Conservation (phyloP, 2,329 filamentous ascomycete genomes). For the Alternaria sp. region DNA sequence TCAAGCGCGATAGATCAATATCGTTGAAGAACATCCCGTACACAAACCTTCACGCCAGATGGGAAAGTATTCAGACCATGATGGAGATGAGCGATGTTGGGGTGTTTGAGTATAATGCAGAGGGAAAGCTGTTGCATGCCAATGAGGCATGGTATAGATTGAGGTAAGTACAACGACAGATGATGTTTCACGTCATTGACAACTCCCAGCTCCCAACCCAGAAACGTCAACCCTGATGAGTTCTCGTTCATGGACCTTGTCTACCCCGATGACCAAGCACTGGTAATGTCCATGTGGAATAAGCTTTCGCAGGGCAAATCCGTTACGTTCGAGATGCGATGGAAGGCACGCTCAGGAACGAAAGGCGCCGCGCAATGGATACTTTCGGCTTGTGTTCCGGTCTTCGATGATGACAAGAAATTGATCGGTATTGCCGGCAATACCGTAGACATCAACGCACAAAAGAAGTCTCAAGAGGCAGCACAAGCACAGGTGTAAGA, state of each 20-base stretch:
- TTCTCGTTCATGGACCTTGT: constrained; percentile 43
- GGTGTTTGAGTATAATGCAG: constrained; percentile 37
- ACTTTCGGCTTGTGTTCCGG: constrained; percentile 37
- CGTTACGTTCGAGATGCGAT: constrained; percentile 45
- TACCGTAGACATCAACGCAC: constrained; percentile 40
- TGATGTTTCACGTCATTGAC: background rate
- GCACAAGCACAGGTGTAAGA: constrained; percentile 21
- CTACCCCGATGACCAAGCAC: constrained; percentile 29
- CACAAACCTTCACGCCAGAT: constrained; percentile 26
- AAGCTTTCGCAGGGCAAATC: constrained; percentile 30
- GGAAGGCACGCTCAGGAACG: constrained; percentile 30
- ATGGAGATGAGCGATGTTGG: constrained; percentile 47
- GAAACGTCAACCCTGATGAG: constrained; percentile 22
- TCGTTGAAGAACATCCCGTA: constrained; percentile 11
- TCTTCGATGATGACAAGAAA: constrained; percentile 33
- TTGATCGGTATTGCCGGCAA: constrained; percentile 40
- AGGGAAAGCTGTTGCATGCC: constrained; percentile 35
- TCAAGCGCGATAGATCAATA: constrained; percentile 1
- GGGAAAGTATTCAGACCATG: constrained; percentile 39
- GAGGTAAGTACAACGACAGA: constrained; percentile 11
- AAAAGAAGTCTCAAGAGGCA: constrained; percentile 36
- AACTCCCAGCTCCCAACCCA: constrained; percentile 26
- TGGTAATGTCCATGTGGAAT: constrained; percentile 42
- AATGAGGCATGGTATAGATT: constrained; percentile 41
- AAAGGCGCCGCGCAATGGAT: constrained; percentile 33